phyloP scores from a whole-genome alignment of 2,329 filamentous ascomycete genomes.

The Diaporthe velutina region DNA sequence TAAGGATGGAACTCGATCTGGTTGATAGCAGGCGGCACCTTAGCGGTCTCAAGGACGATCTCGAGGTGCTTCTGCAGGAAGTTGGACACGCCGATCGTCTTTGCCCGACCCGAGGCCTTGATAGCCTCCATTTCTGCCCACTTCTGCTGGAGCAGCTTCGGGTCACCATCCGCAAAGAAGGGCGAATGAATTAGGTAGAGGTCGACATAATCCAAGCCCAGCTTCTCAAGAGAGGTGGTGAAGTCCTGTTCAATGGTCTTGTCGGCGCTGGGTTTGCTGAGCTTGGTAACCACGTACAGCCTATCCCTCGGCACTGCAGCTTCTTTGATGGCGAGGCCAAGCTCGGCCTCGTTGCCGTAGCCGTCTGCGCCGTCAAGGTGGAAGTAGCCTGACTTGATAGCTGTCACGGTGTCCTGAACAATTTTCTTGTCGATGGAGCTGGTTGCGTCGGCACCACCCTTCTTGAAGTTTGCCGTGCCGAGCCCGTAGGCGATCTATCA shows the following conservation, averaged over 20 bases:
- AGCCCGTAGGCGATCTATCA: slow-evolving; percentile 78
- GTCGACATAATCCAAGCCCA: slow-evolving; percentile 79
- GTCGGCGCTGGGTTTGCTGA: slow-evolving; percentile 49
- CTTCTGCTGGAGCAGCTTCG: slow-evolving; percentile 66
- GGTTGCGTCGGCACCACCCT: slow-evolving; percentile 51
- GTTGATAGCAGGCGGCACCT: slow-evolving; percentile 76
- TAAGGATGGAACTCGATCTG: slow-evolving; percentile 88
- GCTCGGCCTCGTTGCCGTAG: slow-evolving; percentile 76
- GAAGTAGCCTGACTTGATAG: slow-evolving; percentile 70
- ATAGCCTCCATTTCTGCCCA: slow-evolving; percentile 76
- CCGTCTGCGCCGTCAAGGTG: slow-evolving; percentile 78
- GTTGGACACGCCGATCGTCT: slow-evolving; percentile 84
- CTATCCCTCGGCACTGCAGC: slow-evolving; percentile 73
- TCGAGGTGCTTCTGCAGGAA: slow-evolving; percentile 72
- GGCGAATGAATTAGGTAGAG: slow-evolving; percentile 76
- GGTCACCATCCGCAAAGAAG: slow-evolving; percentile 60
- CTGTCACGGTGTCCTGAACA: slow-evolving; percentile 65
- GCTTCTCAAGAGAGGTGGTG: slow-evolving; percentile 70
- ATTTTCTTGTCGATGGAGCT: slow-evolving; percentile 68
- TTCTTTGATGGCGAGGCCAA: slow-evolving; percentile 78
- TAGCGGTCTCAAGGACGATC: slow-evolving; percentile 68
- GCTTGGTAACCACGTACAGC: slow-evolving; percentile 78
- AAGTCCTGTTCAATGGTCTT: slow-evolving; percentile 64
- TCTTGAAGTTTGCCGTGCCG: slow-evolving; percentile 76
- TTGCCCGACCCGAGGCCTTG: slow-evolving; percentile 73